Conservation (phyloP, 495 filamentous ascomycete species). For the Penicillium simplicissimum region DNA sequence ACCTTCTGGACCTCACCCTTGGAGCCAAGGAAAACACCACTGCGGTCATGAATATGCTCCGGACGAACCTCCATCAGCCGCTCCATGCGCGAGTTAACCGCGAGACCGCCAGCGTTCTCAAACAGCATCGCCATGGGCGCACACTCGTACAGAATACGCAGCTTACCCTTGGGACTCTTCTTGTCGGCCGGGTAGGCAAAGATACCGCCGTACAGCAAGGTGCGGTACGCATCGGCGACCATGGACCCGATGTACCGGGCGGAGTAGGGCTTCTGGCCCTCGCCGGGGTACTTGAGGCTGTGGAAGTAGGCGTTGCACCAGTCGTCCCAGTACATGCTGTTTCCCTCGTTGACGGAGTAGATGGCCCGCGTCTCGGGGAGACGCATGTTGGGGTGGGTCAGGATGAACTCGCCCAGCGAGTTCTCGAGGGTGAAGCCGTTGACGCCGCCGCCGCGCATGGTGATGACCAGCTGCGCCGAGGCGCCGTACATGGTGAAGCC, state of each 20-base stretch:
- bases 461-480: constrained; percentile 92
- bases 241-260: constrained; percentile 95
- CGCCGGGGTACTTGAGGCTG: constrained; percentile 73
- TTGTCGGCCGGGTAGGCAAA: constrained; percentile 98
- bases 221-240: constrained; percentile 98
- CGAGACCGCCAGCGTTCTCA: constrained; percentile 95
- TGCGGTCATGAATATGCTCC: constrained; percentile 91
- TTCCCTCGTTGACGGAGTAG: constrained; percentile 98
- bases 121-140: constrained; percentile 99
- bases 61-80: constrained; percentile 89
- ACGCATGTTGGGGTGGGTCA: constrained; percentile 92
- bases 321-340: constrained; percentile 94
- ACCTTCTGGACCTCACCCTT: constrained; percentile 95
- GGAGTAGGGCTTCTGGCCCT: constrained; percentile 86
- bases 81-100: constrained; percentile 82
- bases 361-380: constrained; percentile 80
- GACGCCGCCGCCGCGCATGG: constrained; percentile 89
- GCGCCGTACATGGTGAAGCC: constrained; percentile 99
- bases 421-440: constrained; percentile 98
- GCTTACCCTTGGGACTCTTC: constrained; percentile 97
- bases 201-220: constrained; percentile 90
- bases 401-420: constrained; percentile 95
- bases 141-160: constrained; percentile 97
- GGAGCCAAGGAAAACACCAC: constrained; percentile 94
- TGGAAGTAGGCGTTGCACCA: constrained; percentile 85